Evolutionary conservation across 805 yeast species (phyloP).

Genomic region (Hanseniaspora pseudoguilliermondii): DNA sequence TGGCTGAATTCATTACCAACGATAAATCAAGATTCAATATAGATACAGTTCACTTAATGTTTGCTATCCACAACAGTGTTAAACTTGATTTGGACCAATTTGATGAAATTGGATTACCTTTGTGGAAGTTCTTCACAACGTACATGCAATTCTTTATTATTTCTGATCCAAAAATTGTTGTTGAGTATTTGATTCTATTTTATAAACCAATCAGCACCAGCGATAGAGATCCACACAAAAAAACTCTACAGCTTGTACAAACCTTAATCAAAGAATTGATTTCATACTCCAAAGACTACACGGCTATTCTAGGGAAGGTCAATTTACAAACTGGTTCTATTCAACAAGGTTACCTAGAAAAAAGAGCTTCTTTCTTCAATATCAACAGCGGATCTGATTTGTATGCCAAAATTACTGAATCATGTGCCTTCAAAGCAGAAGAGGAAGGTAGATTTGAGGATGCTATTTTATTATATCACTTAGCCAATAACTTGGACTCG

Average conservation of each 20-base stretch:
- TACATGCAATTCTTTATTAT: conserved; percentile 73
- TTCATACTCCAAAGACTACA: conserved; percentile 73
- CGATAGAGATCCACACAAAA: conserved; percentile 31
- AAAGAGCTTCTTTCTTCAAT: conserved; percentile 51
- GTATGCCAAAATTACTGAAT: conserved; percentile 60
- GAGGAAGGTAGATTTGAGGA: conserved; percentile 84
- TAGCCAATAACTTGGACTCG: conserved; percentile 75
- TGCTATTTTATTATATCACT: conserved; percentile 71
- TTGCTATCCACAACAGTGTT: conserved; percentile 51
- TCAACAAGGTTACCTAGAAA: conserved; percentile 72
- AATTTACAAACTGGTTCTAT: conserved; percentile 61
- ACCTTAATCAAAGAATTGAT: conserved; percentile 75
- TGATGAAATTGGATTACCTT: conserved; percentile 25
- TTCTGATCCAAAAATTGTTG: conserved; percentile 80
- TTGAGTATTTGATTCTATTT: conserved; percentile 71
- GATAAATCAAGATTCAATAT: conserved; percentile 47
- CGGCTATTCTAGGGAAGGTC: conserved; percentile 70
- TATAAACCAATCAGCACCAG: conserved; percentile 25
- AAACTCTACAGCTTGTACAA: conserved; percentile 48
- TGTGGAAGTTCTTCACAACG: conserved; percentile 59
- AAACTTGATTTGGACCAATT: conserved; percentile 6
- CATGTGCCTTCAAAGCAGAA: conserved; percentile 75
- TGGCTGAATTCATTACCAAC: conserved; percentile 43
- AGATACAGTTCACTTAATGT: conserved; percentile 81
- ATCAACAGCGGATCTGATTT: conserved; percentile 48